A percentile compares a stretch with the other conserved stretches of the same genome.
phyloP scores from a whole-genome alignment of 768 basidiomycete genomes.

The Boletus vermiculosoides region DNA sequence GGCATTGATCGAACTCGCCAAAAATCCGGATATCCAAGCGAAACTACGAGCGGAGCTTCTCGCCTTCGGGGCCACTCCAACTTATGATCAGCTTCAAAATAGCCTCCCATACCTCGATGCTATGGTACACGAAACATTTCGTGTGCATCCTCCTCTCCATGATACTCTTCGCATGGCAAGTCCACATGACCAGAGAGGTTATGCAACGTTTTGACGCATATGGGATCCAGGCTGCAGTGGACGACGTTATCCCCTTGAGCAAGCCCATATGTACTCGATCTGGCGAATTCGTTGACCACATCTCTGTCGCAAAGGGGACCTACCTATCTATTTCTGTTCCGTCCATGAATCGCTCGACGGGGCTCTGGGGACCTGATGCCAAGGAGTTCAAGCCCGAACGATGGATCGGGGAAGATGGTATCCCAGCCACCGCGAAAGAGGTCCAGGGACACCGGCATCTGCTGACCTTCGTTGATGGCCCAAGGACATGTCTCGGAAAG shows the following conservation, averaged over 20 bases:
- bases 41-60: conserved; percentile 54
- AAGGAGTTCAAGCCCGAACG: conserved; percentile 61
- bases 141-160: conserved; percentile 42
- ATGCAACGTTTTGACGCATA: background rate
- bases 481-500: conserved; percentile 8
- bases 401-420: conserved; percentile 47
- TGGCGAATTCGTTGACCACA: conserved; percentile 38
- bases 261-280: conserved; percentile 44
- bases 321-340: conserved; percentile 41
- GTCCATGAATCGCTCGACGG: conserved; percentile 53
- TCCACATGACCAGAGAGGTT: background rate
- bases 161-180: conserved; percentile 21
- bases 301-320: conserved; percentile 50
- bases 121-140: conserved; percentile 44
- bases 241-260: conserved; percentile 60
- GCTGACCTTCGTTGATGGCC: background rate
- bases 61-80: conserved; percentile 43
- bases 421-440: conserved; percentile 31
- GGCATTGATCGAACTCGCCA: conserved; percentile 56
- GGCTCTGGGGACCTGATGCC: conserved; percentile 61
- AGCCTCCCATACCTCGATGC: conserved; percentile 57
- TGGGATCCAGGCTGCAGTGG: conserved; percentile 43
- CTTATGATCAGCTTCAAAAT: conserved; percentile 51
- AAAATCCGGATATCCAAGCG: conserved; percentile 43
- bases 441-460: background rate